These are phyloP conservation scores for Kwoniella dejecticola DNA, from an alignment of 768 basidiomycete species.

Conservation along the genomic window DNA sequence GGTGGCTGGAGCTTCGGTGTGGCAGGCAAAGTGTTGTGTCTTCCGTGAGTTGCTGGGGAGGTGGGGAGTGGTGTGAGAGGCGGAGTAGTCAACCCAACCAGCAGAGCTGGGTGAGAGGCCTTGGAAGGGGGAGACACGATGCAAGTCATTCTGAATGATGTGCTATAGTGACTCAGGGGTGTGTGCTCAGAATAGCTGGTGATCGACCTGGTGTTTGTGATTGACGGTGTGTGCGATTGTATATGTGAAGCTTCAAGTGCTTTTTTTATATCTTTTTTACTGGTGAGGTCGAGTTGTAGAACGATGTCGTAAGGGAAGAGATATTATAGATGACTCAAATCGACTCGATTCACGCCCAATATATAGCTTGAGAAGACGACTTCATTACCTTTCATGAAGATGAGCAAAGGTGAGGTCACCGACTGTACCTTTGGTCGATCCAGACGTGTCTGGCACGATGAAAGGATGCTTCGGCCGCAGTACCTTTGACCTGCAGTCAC, in stretches of 20 bases:
- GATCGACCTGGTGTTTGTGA: too few species aligned
- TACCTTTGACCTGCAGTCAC: not conserved
- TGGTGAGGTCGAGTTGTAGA: not conserved
- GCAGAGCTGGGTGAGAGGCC: slow-evolving; percentile 37
- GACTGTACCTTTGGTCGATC: not conserved
- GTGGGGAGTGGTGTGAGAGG: slow-evolving; percentile 29
- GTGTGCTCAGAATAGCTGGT: too few species aligned
- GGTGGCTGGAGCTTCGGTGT: slow-evolving; percentile 7
- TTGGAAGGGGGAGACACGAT: slow-evolving; percentile 10
- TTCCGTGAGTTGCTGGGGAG: not conserved
- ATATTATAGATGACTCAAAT: too few species aligned
- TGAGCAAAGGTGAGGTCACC: slow-evolving; percentile 7
- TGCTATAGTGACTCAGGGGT: too few species aligned
- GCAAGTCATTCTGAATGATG: slow-evolving; percentile 15
- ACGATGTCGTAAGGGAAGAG: too few species aligned
- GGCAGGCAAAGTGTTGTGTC: not conserved
- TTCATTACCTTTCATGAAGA: not conserved
- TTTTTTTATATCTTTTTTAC: not conserved
- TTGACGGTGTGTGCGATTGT: too few species aligned
- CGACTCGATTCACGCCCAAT: not conserved
- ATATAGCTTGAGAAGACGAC: not conserved
- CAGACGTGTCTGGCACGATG: not conserved
- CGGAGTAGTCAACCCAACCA: slow-evolving; percentile 31
- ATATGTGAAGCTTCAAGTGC: not conserved
- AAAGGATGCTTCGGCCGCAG: not conserved